Evolutionary conservation across 768 basidiomycete genomes (phyloP), one percentile per base, ranked within the genome.

Genomic region (Termitomyces sp.): DNA sequence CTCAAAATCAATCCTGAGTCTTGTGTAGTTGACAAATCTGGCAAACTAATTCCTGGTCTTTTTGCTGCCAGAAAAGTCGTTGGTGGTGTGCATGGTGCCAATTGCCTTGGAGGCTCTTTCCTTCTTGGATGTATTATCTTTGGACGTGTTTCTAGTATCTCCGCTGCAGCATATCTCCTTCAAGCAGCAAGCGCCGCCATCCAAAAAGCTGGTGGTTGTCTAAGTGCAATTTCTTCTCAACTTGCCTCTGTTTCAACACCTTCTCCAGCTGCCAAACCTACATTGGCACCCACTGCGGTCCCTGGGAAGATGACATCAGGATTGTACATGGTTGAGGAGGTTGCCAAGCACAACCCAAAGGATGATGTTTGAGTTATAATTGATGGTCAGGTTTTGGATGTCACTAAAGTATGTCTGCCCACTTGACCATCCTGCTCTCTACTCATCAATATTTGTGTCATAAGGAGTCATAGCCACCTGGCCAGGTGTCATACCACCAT

Each of bases 1-100:
- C 87, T 98, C 48, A 93, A 98, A 76, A 94, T 98, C 65, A 92
- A 96, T 68, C 66, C 85, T 10, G 86, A 92, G 68, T 87, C 92
- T 22, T 88, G 90, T 50, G 93, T 98, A 16, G 70, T 96, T 62
- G 85, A 80, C 69, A 78, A 76, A 56, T 71, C 77, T 24, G 85
- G 87, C 61, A 91, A 89, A 71, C 88, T 90, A 35, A 89, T 98
- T 54, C 74, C 85, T 8, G 95, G 96, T 66, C 84, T 96, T 42
- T 96, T 93, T 69, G 96, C 96, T n/a, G 82, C 91, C 42, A 96
- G 96, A 67, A 96, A 98, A 72, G 86, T 98, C 40, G 96, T 94
- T 36, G 95, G 96, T 71, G 95, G 94, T 78, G 95, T 98, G 4
- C 95, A 98, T 71, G 96, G 96, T 65, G 96, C 96, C 56, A 98